Conservation (phyloP, 1,284 basidiomycete species). For the Agroathelia rolfsii region DNA sequence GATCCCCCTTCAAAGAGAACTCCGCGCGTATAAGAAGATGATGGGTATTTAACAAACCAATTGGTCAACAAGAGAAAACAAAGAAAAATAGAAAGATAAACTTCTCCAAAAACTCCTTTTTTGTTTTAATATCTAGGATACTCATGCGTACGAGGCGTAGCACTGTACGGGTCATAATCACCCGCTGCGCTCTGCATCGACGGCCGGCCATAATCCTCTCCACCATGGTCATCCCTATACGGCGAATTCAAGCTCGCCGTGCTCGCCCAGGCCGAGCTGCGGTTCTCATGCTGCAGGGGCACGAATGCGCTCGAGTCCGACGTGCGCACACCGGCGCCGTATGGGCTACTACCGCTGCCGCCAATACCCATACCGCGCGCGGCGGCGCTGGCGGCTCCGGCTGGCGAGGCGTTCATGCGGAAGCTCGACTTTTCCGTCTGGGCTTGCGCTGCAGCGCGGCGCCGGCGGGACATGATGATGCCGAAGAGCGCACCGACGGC, state of each 20-base stretch:
- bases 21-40: no score
- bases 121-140: no score
- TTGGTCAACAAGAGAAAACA: no score
- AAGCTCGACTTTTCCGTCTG: not conserved
- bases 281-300: constrained; percentile 45
- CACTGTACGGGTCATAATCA: constrained; percentile 20
- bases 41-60: no score
- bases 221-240: constrained; percentile 33
- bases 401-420: not conserved
- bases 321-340: constrained; percentile 18
- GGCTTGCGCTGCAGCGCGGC: constrained; percentile 16
- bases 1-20: no score
- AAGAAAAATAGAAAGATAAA: no score
- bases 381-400: constrained; percentile 18
- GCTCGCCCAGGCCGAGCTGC: constrained; percentile 41
- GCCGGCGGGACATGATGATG: constrained; percentile 18
- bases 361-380: constrained; percentile 28
- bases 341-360: constrained; percentile 15
- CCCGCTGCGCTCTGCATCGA: constrained; percentile 10
- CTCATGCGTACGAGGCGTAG: no score
- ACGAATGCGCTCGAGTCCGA: constrained; percentile 52
- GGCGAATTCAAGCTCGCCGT: constrained; percentile 27
- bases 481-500: constrained; percentile 20
- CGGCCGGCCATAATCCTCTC: no score
- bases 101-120: no score